A percentile compares a stretch with the other conserved stretches of the same genome.
phyloP scores from a whole-genome alignment of 345 rosid genomes.

The Salix brachista region DNA sequence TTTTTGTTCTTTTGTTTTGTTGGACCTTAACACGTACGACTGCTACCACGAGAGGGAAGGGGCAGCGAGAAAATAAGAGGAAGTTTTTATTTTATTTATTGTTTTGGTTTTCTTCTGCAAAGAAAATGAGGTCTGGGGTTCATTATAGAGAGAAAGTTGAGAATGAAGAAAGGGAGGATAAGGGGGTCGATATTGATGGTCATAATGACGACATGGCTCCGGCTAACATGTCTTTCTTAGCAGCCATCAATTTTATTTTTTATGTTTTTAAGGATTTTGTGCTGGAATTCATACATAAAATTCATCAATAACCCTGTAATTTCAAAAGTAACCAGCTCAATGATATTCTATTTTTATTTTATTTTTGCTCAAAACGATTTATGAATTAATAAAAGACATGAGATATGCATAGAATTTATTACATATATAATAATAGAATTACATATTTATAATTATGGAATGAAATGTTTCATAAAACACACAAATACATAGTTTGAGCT shows the following conservation, averaged over 20 bases:
- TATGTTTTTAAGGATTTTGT: not conserved
- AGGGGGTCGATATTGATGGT: slow-evolving; percentile 18
- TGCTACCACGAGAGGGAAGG: slow-evolving; percentile 45
- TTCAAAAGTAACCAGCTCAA: no score
- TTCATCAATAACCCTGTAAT: no score
- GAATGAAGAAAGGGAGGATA: not conserved
- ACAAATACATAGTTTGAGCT: no score
- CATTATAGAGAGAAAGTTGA: slow-evolving; percentile 22
- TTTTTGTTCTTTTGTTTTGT: not conserved
- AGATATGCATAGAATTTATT: no score
- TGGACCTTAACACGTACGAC: slow-evolving; percentile 30
- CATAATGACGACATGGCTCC: slow-evolving; percentile 26
- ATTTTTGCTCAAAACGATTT: no score
- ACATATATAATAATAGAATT: no score
- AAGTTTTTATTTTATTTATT: slow-evolving; percentile 1
- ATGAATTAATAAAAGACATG: no score
- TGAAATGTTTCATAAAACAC: no score
- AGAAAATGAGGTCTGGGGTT: slow-evolving; percentile 24
- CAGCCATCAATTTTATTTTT: slow-evolving; percentile 22
- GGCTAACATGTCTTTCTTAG: slow-evolving; percentile 31
- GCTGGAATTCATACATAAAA: no score
- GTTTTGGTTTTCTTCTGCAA: not conserved
- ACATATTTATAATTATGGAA: no score
- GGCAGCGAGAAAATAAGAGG: slow-evolving; percentile 22
- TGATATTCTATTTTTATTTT: no score